phyloP scores from a whole-genome alignment of 2,329 filamentous ascomycete species.

The Sphaerostilbella broomeana region DNA sequence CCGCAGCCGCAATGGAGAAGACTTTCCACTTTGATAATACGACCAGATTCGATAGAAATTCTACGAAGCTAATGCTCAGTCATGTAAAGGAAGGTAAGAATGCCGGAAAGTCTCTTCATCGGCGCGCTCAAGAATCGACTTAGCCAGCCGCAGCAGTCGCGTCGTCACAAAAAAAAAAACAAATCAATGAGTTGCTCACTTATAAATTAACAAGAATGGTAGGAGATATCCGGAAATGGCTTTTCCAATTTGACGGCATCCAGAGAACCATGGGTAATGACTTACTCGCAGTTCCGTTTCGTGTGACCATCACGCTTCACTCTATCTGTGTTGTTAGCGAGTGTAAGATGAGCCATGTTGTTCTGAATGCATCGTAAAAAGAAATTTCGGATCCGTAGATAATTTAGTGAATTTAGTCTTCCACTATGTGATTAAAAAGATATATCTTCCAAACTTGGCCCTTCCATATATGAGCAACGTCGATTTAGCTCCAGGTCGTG shows the following conservation, averaged over 20 bases:
- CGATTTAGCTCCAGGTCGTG: too few species aligned
- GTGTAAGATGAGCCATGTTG: too few species aligned
- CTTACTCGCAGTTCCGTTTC: conserved; percentile 1
- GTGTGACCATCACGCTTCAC: conserved; percentile 5
- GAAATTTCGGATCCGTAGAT: background rate
- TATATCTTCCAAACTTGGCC: conserved; percentile 14
- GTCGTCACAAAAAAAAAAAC: background rate
- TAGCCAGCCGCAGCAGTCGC: background rate
- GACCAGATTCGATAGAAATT: conserved; percentile 9
- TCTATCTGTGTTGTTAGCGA: conserved; percentile 12
- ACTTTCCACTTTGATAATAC: conserved; percentile 15
- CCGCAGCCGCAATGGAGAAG: too few species aligned
- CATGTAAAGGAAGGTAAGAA: conserved; percentile 22
- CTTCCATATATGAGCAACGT: conserved; percentile 14
- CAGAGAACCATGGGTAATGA: too few species aligned
- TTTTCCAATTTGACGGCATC: too few species aligned
- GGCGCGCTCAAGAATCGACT: conserved; percentile 11
- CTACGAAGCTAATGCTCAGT: conserved; percentile 20
- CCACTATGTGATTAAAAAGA: conserved; percentile 11
- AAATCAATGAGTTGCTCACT: background rate
- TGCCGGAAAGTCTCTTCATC: conserved; percentile 16
- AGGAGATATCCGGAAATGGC: background rate
- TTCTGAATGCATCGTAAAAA: too few species aligned
- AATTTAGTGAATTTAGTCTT: conserved; percentile 2
- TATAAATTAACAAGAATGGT: background rate